Percentiles rank a stretch among this genome's conserved stretches.
Conservation (phyloP, 2,329 filamentous ascomycete species). For the Neonectria punicea region DNA sequence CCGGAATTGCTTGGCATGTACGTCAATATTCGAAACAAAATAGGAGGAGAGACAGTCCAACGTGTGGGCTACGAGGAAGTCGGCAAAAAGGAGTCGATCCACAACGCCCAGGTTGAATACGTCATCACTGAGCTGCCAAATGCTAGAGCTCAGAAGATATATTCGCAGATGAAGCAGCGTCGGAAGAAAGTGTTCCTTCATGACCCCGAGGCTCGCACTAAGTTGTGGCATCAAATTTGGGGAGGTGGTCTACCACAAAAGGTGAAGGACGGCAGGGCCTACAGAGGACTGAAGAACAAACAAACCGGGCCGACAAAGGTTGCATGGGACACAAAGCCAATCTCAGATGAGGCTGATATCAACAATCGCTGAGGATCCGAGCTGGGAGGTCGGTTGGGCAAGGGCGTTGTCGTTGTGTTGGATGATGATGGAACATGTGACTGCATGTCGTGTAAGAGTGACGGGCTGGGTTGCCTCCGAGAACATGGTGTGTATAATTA, state of each 20-base stretch:
- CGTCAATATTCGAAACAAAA: conserved; percentile 76
- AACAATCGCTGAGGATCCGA: not conserved
- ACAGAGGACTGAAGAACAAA: conserved; percentile 65
- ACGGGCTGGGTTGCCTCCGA: not conserved
- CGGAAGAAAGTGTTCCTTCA: conserved; percentile 59
- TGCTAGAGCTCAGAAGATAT: conserved; percentile 61
- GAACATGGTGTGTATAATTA: not conserved
- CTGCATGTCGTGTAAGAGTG: not conserved
- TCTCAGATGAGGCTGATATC: not conserved
- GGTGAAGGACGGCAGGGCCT: conserved; percentile 66
- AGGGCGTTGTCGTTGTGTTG: not conserved
- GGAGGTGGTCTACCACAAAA: conserved; percentile 51
- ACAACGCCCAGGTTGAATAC: conserved; percentile 70
- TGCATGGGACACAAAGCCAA: conserved; percentile 53
- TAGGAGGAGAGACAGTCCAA: conserved; percentile 72
- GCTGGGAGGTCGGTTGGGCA: not conserved
- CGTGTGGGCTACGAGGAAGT: conserved; percentile 60
- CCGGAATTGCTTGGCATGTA: conserved; percentile 69
- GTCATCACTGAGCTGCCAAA: conserved; percentile 70
- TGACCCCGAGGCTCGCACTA: conserved; percentile 54
- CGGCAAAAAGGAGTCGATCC: too few species aligned
- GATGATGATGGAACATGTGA: not conserved
- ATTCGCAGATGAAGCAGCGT: conserved; percentile 65
- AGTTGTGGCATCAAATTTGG: conserved; percentile 60
- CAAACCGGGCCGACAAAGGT: conserved; percentile 62